These are phyloP conservation scores for Protea cynaroides DNA, from an alignment of 164 flowering plant species.

Conservation along the genomic window DNA sequence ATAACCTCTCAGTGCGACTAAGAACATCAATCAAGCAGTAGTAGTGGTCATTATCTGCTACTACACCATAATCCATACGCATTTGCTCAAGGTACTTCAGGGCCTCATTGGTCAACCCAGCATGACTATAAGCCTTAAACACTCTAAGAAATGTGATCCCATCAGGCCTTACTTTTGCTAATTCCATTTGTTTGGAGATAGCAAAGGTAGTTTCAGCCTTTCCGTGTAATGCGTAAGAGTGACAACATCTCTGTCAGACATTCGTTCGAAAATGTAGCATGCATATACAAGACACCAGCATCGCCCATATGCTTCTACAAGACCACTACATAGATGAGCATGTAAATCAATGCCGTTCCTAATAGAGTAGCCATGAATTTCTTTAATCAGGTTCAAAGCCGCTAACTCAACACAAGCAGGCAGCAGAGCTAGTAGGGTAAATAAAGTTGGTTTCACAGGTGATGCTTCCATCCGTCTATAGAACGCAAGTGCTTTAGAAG, in stretches of 20 bases:
- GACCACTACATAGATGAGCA: constrained; percentile 47
- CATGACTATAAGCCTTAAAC: constrained; percentile 73
- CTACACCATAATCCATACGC: constrained; percentile 33
- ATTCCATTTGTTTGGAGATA: constrained; percentile 47
- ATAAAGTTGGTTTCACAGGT: constrained; percentile 42
- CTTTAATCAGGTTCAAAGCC: constrained; percentile 36
- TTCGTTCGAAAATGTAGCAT: constrained; percentile 27
- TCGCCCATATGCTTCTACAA: constrained; percentile 68
- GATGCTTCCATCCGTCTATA: constrained; percentile 35
- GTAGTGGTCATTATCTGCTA: constrained; percentile 48
- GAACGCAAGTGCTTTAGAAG: constrained; percentile 35
- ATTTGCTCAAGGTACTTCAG: constrained; percentile 36
- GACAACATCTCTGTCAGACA: constrained; percentile 55
- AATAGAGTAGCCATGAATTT: constrained; percentile 53
- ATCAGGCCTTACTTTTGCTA: constrained; percentile 46
- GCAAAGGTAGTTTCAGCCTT: constrained; percentile 41
- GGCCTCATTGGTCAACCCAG: constrained; percentile 66
- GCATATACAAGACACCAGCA: constrained; percentile 48
- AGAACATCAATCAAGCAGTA: constrained; percentile 65
- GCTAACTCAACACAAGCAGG: constrained; percentile 42
- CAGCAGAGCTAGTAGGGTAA: constrained; percentile 52
- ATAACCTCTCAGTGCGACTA: constrained; percentile 60
- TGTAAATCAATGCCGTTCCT: constrained; percentile 34
- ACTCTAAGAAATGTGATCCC: constrained; percentile 58
- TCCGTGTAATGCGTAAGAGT: constrained; percentile 67